Percentiles rank a stretch among this genome's conserved stretches.
Conservation (phyloP, 73 alveolate species). For the Uronychia binucleata region DNA sequence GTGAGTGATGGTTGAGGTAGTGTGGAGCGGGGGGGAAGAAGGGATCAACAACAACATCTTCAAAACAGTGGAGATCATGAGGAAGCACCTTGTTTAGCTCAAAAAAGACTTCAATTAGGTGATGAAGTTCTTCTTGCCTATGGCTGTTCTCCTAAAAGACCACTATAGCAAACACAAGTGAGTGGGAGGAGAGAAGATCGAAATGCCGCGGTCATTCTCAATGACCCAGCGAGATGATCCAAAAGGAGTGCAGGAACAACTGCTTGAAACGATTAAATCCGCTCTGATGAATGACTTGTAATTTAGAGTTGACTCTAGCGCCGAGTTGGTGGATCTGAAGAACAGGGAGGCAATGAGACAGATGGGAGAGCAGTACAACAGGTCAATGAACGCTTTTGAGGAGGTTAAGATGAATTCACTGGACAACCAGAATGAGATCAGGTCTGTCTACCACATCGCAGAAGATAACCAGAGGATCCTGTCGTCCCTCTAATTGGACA, state of each 20-base stretch:
- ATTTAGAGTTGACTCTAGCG: not conserved
- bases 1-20: no score
- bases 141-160: not conserved
- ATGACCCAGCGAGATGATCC: not conserved
- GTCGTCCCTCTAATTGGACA: not conserved
- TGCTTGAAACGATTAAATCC: not conserved
- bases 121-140: not conserved
- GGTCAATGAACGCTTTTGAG: not conserved
- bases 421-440: not conserved
- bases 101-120: not conserved
- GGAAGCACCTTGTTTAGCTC: not conserved
- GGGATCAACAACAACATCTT: not conserved
- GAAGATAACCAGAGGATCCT: not conserved
- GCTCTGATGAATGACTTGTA: not conserved
- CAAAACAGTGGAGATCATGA: not conserved
- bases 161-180: not conserved
- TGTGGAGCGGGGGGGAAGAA: no score
- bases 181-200: not conserved
- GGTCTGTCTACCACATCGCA: not conserved
- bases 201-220: not conserved
- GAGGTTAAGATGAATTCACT: not conserved
- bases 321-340: not conserved
- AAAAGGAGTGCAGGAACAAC: not conserved
- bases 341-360: not conserved
- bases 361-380: not conserved